Evolutionary conservation across 768 basidiomycete species (phyloP).

Genomic region (Suillus spraguei): DNA sequence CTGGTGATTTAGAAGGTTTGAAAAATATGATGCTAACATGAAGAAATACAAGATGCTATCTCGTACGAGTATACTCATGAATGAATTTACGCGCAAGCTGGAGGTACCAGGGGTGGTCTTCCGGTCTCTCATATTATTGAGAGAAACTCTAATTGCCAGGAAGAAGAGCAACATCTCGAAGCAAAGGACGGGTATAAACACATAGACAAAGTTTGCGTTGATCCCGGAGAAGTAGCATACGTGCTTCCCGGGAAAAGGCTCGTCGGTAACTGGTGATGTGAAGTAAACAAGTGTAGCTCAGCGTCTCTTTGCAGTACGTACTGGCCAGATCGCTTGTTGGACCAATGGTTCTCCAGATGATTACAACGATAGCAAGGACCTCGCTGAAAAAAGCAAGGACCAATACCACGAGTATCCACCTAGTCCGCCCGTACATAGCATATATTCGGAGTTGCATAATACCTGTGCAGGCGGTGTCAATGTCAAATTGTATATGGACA

Average conservation of each 20-base stretch:
- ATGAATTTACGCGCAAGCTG: slow-evolving; percentile 19
- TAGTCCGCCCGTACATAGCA: slow-evolving; percentile 34
- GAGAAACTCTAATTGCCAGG: slow-evolving; percentile 22
- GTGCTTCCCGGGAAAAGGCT: slow-evolving; percentile 7
- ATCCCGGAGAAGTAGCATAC: slow-evolving; percentile 29
- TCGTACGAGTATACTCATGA: slow-evolving; percentile 26
- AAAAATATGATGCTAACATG: slow-evolving; percentile 30
- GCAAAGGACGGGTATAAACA: slow-evolving; percentile 33
- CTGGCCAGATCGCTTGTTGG: slow-evolving; percentile 16
- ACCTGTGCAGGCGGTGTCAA: slow-evolving; percentile 15
- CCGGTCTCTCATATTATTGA: slow-evolving; percentile 15
- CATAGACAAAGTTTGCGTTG: slow-evolving; percentile 23
- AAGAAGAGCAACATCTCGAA: slow-evolving; percentile 31
- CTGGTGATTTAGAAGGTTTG: too few species aligned
- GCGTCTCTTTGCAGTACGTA: background rate
- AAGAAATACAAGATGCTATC: slow-evolving; percentile 36
- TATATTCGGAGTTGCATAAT: slow-evolving; percentile 38
- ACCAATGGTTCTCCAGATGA: slow-evolving; percentile 31
- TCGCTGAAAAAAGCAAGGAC: slow-evolving; percentile 25
- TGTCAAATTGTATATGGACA: slow-evolving; percentile 12
- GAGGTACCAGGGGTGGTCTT: slow-evolving; percentile 1
- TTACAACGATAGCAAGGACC: slow-evolving; percentile 23
- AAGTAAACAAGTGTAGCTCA: background rate
- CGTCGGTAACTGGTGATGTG: slow-evolving; percentile 14
- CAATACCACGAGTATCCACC: slow-evolving; percentile 21